Conservation (phyloP, 768 basidiomycete genomes). For the Hericium alpestre region DNA sequence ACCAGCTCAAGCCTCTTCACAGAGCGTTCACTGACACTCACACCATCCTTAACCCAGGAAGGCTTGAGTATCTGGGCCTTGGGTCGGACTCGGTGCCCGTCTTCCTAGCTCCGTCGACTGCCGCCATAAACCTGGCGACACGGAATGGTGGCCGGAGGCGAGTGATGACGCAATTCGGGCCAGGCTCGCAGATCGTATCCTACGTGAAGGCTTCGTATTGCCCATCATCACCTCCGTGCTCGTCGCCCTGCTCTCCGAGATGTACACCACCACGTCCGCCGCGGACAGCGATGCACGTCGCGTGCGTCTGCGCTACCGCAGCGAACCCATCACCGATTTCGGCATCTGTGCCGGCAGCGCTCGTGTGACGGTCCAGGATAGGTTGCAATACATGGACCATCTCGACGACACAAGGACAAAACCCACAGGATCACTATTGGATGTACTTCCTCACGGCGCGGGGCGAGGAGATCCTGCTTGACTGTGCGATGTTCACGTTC, state of each 20-base stretch:
- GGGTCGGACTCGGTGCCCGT: no score
- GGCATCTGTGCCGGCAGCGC: conserved; percentile 30
- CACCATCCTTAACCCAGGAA: not conserved
- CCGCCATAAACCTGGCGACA: not conserved
- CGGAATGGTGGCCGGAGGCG: not conserved
- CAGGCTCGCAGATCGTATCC: conserved; percentile 19
- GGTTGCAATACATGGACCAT: conserved; percentile 23
- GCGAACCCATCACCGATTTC: conserved; percentile 34
- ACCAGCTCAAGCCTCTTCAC: conserved; percentile 9
- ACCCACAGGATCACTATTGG: conserved; percentile 39
- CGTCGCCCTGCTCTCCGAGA: conserved; percentile 26
- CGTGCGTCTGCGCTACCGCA: conserved; percentile 26
- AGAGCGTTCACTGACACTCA: conserved; percentile 19
- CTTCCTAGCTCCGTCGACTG: no score
- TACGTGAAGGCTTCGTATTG: conserved; percentile 23
- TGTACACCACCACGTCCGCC: conserved; percentile 29
- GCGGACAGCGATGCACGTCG: conserved; percentile 13
- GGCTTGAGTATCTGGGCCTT: no score
- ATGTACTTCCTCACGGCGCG: conserved; percentile 35
- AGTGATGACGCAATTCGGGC: no score
- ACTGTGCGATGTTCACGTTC: conserved; percentile 33
- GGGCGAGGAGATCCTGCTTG: conserved; percentile 31
- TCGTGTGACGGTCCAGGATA: conserved; percentile 25
- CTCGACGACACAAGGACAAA: conserved; percentile 24
- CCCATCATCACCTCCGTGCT: conserved; percentile 23